Conservation (phyloP, 176 grass and related monocot species). For the sorghum (Sorghum bicolor) region Sorghum_bicolor_NCBIv3 NC_012872.2:69859001-69859500, state of each 20-base stretch:
- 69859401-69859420: conserved; percentile 28
- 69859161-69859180: conserved; percentile 6
- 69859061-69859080: conserved; percentile 43
- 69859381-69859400: neutral
- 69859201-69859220: conserved; percentile 24
- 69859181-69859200: neutral
- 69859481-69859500: neutral
- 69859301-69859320: neutral
- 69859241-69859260: conserved; percentile 18
- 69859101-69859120: conserved; percentile 26
- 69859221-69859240: neutral
- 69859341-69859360: neutral
- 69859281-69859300: neutral
- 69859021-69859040: neutral
- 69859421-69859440: conserved; percentile 43
- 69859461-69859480: neutral
- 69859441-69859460: neutral
- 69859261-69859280: neutral
- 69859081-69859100: conserved; percentile 8
- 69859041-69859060: neutral
- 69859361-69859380: conserved; percentile 18
- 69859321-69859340: neutral
- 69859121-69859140: conserved; percentile 27
- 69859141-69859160: neutral
- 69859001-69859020: neutral